Conservation (phyloP, 2,329 filamentous ascomycete genomes). For the Dactylella cylindrospora region DNA sequence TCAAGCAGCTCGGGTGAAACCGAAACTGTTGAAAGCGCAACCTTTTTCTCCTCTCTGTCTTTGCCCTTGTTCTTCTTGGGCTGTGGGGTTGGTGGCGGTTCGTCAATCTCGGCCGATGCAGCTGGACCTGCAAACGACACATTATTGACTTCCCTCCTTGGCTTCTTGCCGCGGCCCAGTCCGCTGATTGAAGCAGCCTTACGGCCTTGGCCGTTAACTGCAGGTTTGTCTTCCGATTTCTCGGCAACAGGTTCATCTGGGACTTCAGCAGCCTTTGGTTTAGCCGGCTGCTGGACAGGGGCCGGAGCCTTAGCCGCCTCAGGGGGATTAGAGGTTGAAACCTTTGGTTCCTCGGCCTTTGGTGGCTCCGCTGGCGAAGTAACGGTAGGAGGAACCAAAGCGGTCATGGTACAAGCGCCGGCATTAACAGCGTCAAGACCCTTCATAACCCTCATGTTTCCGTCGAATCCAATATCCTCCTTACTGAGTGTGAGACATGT, state of each 20-base stretch:
- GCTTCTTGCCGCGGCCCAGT: constrained; percentile 52
- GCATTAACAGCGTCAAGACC: constrained; percentile 73
- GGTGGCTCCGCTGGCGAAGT: constrained; percentile 54
- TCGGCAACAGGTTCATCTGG: constrained; percentile 46
- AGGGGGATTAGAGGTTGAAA: constrained; percentile 45
- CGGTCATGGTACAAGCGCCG: constrained; percentile 72
- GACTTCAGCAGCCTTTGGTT: constrained; percentile 48
- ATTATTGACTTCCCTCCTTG: constrained; percentile 49
- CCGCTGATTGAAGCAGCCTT: constrained; percentile 46
- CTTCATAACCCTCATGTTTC: constrained; percentile 81
- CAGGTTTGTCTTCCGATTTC: constrained; percentile 47
- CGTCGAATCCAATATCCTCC: constrained; percentile 85
- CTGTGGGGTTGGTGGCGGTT: constrained; percentile 46
- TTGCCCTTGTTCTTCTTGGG: constrained; percentile 66
- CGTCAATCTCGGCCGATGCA: constrained; percentile 46
- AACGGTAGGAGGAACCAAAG: constrained; percentile 61
- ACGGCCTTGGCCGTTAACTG: constrained; percentile 43
- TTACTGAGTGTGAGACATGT: constrained; percentile 84
- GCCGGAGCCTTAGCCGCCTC: constrained; percentile 48
- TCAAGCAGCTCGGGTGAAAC: constrained; percentile 48
- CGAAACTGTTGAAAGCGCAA: constrained; percentile 24
- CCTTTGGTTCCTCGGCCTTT: constrained; percentile 53
- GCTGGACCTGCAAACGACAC: constrained; percentile 47
- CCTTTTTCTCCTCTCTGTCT: constrained; percentile 68
- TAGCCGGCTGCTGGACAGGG: constrained; percentile 47